Conservation (phyloP, 108 stramenopile species). For the Nitzschia putrida region DNA sequence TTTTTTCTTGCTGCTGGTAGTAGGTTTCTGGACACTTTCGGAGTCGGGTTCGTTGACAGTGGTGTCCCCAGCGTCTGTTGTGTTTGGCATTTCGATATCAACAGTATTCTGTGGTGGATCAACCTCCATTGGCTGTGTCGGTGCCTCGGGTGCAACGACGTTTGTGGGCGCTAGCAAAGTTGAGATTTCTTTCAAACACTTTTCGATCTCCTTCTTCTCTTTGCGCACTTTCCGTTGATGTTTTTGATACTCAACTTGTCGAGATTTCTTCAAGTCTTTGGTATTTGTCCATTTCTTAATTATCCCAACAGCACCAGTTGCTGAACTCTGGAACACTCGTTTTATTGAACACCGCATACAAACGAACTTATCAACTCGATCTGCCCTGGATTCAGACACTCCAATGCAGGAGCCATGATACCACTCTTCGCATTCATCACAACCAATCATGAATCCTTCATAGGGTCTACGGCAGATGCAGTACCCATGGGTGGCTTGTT, state of each 20-base stretch:
- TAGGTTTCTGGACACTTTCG: no score
- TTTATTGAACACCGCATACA: conserved; percentile 72
- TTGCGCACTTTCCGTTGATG: conserved; percentile 72
- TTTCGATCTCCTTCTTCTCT: conserved; percentile 62
- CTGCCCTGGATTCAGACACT: conserved; percentile 70
- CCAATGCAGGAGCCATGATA: conserved; percentile 92
- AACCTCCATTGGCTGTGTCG: no score
- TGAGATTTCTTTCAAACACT: no score
- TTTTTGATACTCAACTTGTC: conserved; percentile 62
- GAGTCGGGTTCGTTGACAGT: no score
- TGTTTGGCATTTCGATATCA: no score
- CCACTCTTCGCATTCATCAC: conserved; percentile 94
- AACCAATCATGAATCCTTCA: conserved; percentile 96
- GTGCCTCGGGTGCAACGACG: no score
- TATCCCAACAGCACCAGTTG: conserved; percentile 41
- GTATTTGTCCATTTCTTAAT: conserved; percentile 73
- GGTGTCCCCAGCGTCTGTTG: no score
- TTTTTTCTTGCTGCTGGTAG: no score
- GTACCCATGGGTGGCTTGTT: conserved; percentile 72
- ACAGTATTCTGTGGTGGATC: no score
- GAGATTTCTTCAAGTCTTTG: conserved; percentile 63
- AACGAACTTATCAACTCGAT: conserved; percentile 70
- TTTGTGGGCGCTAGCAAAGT: no score
- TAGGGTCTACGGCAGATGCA: conserved; percentile 90
- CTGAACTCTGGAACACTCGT: conserved; percentile 55